Evolutionary conservation across 208 protist genomes (phyloP).

Genomic region (Crithidia sp.): DNA sequence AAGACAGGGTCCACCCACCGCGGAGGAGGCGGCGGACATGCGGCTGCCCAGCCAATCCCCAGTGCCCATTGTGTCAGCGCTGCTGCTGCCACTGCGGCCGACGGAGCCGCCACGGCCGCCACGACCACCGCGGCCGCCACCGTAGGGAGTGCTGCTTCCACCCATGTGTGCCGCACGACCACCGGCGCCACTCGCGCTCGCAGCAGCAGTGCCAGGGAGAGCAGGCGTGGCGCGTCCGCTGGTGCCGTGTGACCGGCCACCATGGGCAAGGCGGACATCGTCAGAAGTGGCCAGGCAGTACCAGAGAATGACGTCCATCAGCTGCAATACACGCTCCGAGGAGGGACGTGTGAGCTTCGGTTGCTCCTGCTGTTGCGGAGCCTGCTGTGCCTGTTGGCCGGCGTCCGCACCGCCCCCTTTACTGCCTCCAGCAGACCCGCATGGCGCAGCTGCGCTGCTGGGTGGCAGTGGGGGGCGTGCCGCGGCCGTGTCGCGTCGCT

Average conservation of each 20-base stretch:
- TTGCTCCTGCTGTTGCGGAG: background rate
- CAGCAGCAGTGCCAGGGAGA: conserved; percentile 3
- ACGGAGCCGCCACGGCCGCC: background rate
- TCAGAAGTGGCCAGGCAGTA: conserved; percentile 61
- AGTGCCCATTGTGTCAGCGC: conserved; percentile 17
- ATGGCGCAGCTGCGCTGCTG: background rate
- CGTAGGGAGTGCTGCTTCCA: conserved; percentile 29
- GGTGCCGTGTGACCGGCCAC: conserved; percentile 24
- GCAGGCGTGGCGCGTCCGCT: conserved; percentile 29
- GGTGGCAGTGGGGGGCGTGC: conserved; percentile 5
- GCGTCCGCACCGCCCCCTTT: background rate
- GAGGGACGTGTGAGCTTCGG: conserved; percentile 2
- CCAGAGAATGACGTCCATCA: conserved; percentile 49
- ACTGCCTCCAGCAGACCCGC: background rate
- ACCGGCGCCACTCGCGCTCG: background rate
- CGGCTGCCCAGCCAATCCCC: conserved; percentile 47
- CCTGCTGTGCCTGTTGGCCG: background rate
- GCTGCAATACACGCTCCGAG: conserved; percentile 9
- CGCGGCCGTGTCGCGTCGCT: conserved; percentile 10
- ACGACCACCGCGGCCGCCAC: background rate
- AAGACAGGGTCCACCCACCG: conserved; percentile 3
- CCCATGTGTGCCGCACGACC: conserved; percentile 5
- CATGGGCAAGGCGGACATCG: conserved; percentile 22
- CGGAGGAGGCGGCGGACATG: conserved; percentile 32
- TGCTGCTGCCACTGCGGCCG: conserved; percentile 24